phyloP scores from a whole-genome alignment of 2,329 filamentous ascomycete genomes.

The Alternaria panax region DNA sequence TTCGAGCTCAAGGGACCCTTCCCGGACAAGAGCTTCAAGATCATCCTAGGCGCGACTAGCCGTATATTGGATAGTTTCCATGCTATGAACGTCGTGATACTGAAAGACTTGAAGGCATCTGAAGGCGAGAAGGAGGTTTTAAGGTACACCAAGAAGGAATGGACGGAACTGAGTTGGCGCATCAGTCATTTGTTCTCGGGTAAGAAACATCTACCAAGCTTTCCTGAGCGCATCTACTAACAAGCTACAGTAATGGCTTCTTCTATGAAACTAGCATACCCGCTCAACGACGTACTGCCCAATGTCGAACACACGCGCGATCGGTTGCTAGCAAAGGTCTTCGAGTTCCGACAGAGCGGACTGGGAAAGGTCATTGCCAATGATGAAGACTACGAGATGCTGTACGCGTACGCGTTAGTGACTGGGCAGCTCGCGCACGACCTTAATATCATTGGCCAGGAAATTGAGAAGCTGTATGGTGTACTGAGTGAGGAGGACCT shows the following conservation, averaged over 20 bases:
- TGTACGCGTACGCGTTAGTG: conserved; percentile 85
- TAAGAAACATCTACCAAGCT: conserved; percentile 40
- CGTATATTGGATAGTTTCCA: conserved; percentile 93
- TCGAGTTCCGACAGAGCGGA: conserved; percentile 80
- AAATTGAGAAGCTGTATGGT: conserved; percentile 67
- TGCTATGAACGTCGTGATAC: conserved; percentile 91
- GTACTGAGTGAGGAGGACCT: conserved; percentile 68
- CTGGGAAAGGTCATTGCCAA: conserved; percentile 60
- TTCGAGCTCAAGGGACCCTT: conserved; percentile 91
- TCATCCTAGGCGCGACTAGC: conserved; percentile 80
- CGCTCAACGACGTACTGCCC: conserved; percentile 86
- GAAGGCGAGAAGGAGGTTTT: conserved; percentile 83
- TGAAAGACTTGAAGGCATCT: conserved; percentile 77
- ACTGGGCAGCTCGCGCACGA: conserved; percentile 67
- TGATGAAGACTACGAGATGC: conserved; percentile 84
- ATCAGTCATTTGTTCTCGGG: conserved; percentile 84
- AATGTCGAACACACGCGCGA: conserved; percentile 83
- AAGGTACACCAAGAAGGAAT: conserved; percentile 78
- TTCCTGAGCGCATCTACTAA: conserved; percentile 18
- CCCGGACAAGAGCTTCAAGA: conserved; percentile 73
- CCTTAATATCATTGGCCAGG: conserved; percentile 61
- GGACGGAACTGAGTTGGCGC: conserved; percentile 80
- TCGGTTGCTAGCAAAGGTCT: conserved; percentile 83
- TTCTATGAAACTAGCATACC: conserved; percentile 93
- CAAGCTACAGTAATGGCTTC: conserved; percentile 74